Conservation (phyloP, 2,329 filamentous ascomycete genomes). For the Curvularia sp. region DNA sequence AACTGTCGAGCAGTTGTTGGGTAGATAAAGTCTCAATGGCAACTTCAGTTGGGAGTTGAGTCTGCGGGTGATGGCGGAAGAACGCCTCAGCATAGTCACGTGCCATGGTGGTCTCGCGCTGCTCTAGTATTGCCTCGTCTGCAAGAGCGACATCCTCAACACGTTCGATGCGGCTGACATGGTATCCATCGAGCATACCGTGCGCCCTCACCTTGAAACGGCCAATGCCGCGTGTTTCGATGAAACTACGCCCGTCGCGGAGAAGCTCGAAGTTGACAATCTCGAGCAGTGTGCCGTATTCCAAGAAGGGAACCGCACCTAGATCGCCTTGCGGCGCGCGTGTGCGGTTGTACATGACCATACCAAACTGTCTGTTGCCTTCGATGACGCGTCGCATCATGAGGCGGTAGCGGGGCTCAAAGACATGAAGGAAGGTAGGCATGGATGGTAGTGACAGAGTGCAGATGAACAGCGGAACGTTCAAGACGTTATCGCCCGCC, state of each 20-base stretch:
- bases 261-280: conserved; percentile 77
- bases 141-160: conserved; percentile 82
- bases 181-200: conserved; percentile 75
- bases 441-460: conserved; percentile 81
- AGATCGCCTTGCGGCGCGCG: conserved; percentile 61
- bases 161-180: conserved; percentile 75
- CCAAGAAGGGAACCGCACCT: conserved; percentile 66
- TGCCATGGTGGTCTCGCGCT: conserved; percentile 65
- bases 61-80: conserved; percentile 45
- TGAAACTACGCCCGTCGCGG: conserved; percentile 79
- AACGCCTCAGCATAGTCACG: conserved; percentile 46
- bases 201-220: conserved; percentile 76
- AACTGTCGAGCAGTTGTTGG: conserved; percentile 70
- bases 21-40: conserved; percentile 70
- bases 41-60: conserved; percentile 31
- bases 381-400: conserved; percentile 84
- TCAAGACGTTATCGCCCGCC: conserved; percentile 62
- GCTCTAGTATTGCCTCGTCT: conserved; percentile 80
- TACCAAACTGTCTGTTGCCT: conserved; percentile 79
- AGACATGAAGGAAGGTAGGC: conserved; percentile 87
- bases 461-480: conserved; percentile 76
- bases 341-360: conserved; percentile 75
- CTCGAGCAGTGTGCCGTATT: conserved; percentile 79
- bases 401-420: conserved; percentile 88
- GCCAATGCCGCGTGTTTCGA: conserved; percentile 78